Conservation (phyloP, 768 basidiomycete genomes). For the Auricularia sp. region DNA sequence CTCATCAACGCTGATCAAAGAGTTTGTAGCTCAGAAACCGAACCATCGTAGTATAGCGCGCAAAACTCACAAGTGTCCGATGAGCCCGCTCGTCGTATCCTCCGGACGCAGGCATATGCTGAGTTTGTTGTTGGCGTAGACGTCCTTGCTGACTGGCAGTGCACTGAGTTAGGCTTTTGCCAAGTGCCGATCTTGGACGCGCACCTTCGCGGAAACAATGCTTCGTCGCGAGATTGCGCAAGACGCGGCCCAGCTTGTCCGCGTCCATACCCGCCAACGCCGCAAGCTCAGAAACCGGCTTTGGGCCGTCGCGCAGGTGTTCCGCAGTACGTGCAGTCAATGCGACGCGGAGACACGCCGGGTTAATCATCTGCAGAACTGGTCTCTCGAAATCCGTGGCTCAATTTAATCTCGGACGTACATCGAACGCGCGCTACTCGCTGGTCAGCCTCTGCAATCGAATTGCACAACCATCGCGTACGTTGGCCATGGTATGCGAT, state of each 20-base stretch:
- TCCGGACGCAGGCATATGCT: constrained; percentile 19
- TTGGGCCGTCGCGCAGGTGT: constrained; percentile 23
- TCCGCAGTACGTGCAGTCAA: constrained; percentile 29
- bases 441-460: neutral
- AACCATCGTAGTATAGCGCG: neutral
- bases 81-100: constrained; percentile 9
- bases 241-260: constrained; percentile 20
- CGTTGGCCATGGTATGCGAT: constrained; percentile 11
- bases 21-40: neutral
- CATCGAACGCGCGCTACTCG: neutral
- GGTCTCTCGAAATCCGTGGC: neutral
- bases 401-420: neutral
- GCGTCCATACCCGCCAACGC: constrained; percentile 13
- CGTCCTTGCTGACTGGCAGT: constrained; percentile 18
- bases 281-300: constrained; percentile 21
- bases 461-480: neutral
- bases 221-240: constrained; percentile 21
- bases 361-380: constrained; percentile 2
- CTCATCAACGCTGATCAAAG: neutral
- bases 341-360: constrained; percentile 24
- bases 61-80: neutral
- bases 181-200: no score
- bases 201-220: constrained; percentile 25
- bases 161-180: no score
- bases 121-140: constrained; percentile 26